Evolutionary conservation across 352 stramenopile species (phyloP).

Genomic region (Globisporangium sylvaticum): DNA sequence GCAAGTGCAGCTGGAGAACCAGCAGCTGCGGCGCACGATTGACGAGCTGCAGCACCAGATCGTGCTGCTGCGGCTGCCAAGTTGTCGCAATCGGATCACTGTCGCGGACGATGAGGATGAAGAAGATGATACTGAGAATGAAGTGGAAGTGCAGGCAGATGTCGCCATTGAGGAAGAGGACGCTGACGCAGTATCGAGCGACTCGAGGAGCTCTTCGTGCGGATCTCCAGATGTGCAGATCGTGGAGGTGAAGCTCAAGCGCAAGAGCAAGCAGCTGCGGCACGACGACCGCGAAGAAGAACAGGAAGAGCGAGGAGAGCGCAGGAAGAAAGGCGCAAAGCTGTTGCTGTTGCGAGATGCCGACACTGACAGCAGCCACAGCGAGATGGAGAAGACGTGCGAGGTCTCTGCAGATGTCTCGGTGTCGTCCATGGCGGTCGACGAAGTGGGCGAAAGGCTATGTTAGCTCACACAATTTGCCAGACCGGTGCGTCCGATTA

Average conservation of each 20-base stretch:
- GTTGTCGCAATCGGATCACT: neutral
- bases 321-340: neutral
- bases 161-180: neutral
- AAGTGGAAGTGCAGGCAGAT: neutral
- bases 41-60: slow-evolving; percentile 10
- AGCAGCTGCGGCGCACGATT: slow-evolving; percentile 18
- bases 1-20: slow-evolving; percentile 45
- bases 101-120: neutral
- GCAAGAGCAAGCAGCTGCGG: slow-evolving; percentile 1
- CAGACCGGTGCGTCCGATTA: no score
- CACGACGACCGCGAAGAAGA: neutral
- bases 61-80: neutral
- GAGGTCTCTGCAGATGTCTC: neutral
- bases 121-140: neutral
- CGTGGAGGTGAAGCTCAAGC: slow-evolving; percentile 5
- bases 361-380: neutral
- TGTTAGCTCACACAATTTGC: neutral
- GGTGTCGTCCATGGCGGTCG: slow-evolving; percentile 4
- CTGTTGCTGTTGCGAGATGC: neutral
- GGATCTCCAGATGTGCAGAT: slow-evolving; percentile 10
- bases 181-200: slow-evolving; percentile 1
- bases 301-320: neutral
- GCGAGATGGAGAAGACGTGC: neutral
- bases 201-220: slow-evolving; percentile 5
- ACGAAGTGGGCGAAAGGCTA: neutral